Conservation (phyloP, 805 yeast species). For the Cephaloascus albidus region DNA sequence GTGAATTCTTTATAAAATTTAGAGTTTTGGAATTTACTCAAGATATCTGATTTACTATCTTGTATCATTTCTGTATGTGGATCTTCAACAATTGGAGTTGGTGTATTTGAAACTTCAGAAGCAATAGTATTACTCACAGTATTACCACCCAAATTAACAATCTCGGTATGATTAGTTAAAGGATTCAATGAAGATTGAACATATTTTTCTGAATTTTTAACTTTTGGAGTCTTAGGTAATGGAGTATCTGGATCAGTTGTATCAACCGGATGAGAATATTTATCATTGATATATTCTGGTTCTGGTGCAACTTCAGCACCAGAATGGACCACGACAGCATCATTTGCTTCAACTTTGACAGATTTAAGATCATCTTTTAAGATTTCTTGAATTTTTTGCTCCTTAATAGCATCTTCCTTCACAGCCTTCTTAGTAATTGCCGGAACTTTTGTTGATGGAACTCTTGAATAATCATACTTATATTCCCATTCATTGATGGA, state of each 20-base stretch:
- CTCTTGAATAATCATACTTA: constrained; percentile 34
- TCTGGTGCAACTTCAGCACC: constrained; percentile 28
- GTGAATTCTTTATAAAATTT: constrained; percentile 11
- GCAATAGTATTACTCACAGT: constrained; percentile 26
- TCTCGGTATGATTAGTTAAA: constrained; percentile 24
- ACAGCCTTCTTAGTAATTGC: constrained; percentile 42
- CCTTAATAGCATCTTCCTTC: constrained; percentile 32
- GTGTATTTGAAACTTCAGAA: constrained; percentile 16
- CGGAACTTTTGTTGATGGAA: constrained; percentile 32
- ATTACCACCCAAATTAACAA: constrained; percentile 23
- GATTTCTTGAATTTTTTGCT: constrained; percentile 22
- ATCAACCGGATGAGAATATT: constrained; percentile 26
- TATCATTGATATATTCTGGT: constrained; percentile 28
- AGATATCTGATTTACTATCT: not conserved
- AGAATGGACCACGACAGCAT: constrained; percentile 29
- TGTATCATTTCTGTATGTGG: not conserved
- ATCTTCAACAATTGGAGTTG: constrained; percentile 1
- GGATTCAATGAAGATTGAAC: constrained; percentile 32
- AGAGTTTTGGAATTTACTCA: not conserved
- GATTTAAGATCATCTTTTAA: constrained; percentile 22
- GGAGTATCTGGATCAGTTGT: constrained; percentile 5
- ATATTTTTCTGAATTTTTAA: constrained; percentile 28
- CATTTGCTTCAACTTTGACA: constrained; percentile 33
- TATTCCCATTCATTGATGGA: constrained; percentile 41
- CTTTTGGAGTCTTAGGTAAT: constrained; percentile 12